Base-by-base conservation (phyloP, 2,329 filamentous ascomycete genomes). In the Rhytidhysteron rufulum region DNA sequence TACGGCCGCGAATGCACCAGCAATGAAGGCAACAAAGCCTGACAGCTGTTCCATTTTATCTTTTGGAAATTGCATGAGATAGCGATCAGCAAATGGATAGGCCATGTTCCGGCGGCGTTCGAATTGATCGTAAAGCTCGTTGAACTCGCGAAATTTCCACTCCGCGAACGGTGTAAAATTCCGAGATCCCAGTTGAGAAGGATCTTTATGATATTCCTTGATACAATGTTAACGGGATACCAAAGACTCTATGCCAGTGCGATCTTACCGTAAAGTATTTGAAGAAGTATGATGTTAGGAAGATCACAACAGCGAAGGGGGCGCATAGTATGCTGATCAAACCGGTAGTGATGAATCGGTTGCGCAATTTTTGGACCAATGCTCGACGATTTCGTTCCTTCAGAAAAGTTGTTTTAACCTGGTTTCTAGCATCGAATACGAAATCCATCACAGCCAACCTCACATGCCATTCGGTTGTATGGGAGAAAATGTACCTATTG, bases 121-220 rank as follows among this genome's bases (percentile, higher is more conserved):
- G 55, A 97, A 98, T 2, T 97, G 75, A 64, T 98, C 93, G 41
- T 85, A 85, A 1, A 98, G 75, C 64, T 98, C 93, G 57, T 98
- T 98, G 75, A 97, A 98, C 62, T 97, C 91, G 34, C 93, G 84
- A 48, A 98, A 96, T 57, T 96, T 97, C 93, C 93, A 98, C 62
- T 95, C 86, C 0, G 93, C 93, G 37, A 95, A 78, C 1, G 89
- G 87, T 0, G 91, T 97, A 60, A 96, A 98, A 50, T 89, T 84
- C 30, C 93, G 82, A 13, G 88, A 85, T n/a, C 87, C 86, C 27
- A 95, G 79, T 47, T 89, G 83, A 1, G 88, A 82, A 0, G 88
- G 91, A 47, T 96, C 95, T 58, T 90, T 94, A 66, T 95, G 89
- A 59, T 95, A 96, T 71, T 98, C 91, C 85, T 88, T 44, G 3